Percentiles rank a stretch among this genome's conserved stretches.
Evolutionary conservation across 352 stramenopile genomes (phyloP).

Genomic region (Peronosclerospora sorghi): DNA sequence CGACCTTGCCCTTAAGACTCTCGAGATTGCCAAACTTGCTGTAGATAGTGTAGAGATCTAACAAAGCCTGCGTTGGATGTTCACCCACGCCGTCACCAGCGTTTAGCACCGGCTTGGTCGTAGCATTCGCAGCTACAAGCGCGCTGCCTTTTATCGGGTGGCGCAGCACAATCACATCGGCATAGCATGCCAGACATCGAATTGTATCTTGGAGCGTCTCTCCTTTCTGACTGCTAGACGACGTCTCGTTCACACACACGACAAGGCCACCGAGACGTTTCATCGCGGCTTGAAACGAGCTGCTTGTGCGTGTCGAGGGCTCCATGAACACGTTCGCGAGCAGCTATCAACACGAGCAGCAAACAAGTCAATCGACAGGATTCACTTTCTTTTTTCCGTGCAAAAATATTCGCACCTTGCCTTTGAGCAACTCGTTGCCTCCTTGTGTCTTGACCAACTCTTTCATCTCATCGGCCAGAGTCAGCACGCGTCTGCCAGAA

Average conservation of each 20-base stretch:
- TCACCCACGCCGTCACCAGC: conserved; percentile 93
- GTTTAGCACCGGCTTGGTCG: conserved; percentile 91
- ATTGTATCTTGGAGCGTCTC: conserved; percentile 98
- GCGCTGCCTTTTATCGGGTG: conserved; percentile 88
- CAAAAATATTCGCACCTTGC: conserved; percentile 38
- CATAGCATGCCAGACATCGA: conserved; percentile 93
- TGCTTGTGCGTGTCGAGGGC: conserved; percentile 95
- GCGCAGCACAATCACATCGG: conserved; percentile 91
- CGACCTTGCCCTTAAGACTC: conserved; percentile 71
- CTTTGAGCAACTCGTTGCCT: conserved; percentile 66
- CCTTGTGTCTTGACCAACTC: conserved; percentile 65
- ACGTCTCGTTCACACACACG: conserved; percentile 89
- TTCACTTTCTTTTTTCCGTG: background rate
- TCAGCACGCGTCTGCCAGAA: conserved; percentile 62
- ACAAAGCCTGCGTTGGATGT: conserved; percentile 97
- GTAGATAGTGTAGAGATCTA: conserved; percentile 97
- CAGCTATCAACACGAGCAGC: conserved; percentile 34
- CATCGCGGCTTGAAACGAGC: conserved; percentile 97
- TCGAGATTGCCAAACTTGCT: conserved; percentile 69
- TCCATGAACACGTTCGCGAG: conserved; percentile 98
- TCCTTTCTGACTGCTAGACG: conserved; percentile 95
- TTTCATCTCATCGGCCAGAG: conserved; percentile 77
- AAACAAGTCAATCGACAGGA: background rate
- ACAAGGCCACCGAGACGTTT: conserved; percentile 92
- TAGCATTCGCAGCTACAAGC: conserved; percentile 57